phyloP scores from a whole-genome alignment of 202 grass and related monocot species.

The Miscanthus sacchariflorus region DNA sequence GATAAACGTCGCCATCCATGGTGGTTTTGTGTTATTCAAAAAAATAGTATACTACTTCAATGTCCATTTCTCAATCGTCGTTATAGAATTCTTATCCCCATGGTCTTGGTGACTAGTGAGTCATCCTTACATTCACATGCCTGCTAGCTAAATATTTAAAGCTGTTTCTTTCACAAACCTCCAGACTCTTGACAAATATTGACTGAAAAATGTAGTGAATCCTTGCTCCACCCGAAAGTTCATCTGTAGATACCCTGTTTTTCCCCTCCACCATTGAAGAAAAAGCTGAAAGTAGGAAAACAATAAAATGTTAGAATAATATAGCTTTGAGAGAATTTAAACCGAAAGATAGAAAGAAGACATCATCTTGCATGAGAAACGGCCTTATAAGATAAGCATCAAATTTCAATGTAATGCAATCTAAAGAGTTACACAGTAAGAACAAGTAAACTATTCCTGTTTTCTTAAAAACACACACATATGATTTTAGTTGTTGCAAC shows the following conservation, averaged over 20 bases:
- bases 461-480: constrained; percentile 22
- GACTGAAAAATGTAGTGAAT: constrained; percentile 99
- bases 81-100: constrained; percentile 14
- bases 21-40: constrained; percentile 5
- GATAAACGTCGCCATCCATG: not conserved
- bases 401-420: constrained; percentile 19
- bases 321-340: constrained; percentile 28
- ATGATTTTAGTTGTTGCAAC: not conserved
- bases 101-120: not conserved
- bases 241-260: constrained; percentile 83
- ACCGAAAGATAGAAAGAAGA: not conserved
- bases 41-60: not conserved
- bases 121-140: not conserved
- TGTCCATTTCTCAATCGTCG: not conserved
- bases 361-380: constrained; percentile 25
- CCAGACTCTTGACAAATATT: constrained; percentile 94
- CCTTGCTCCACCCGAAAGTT: constrained; percentile 96
- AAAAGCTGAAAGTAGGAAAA: constrained; percentile 74
- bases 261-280: constrained; percentile 94
- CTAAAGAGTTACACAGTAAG: constrained; percentile 12
- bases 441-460: constrained; percentile 37
- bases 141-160: constrained; percentile 36
- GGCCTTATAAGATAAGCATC: constrained; percentile 15
- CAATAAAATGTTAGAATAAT: constrained; percentile 45
- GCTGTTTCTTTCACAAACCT: constrained; percentile 60